Conservation (phyloP, 2,329 filamentous ascomycete genomes). For the Thelonectria blattea region DNA sequence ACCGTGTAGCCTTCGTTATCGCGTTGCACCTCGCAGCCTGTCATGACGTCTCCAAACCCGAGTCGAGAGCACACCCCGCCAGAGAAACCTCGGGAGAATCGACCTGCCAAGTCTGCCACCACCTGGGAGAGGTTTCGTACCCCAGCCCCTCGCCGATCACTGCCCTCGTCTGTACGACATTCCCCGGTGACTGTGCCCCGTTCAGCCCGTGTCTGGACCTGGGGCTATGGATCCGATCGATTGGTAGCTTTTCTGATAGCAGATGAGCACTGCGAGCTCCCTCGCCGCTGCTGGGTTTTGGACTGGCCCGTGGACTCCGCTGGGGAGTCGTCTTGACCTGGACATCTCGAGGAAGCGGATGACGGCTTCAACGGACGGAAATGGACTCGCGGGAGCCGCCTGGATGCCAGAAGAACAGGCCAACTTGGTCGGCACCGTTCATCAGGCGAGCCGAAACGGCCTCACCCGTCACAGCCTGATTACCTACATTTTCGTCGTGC, state of each 20-base stretch:
- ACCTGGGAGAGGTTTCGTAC: slow-evolving; percentile 8
- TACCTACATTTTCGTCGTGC: slow-evolving; percentile 2
- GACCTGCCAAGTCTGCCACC: slow-evolving; percentile 6
- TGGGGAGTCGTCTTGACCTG: not conserved
- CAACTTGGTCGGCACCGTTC: slow-evolving; percentile 14
- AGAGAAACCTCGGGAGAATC: slow-evolving; percentile 21
- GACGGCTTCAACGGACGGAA: slow-evolving; percentile 14
- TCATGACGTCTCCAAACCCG: not conserved
- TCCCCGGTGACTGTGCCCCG: slow-evolving; percentile 26
- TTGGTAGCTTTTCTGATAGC: slow-evolving; percentile 16
- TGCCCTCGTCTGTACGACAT: slow-evolving; percentile 24
- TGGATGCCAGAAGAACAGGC: slow-evolving; percentile 25
- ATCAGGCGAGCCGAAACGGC: slow-evolving; percentile 13
- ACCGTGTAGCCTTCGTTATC: slow-evolving; percentile 7
- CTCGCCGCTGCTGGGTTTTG: not conserved
- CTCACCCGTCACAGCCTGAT: slow-evolving; percentile 1
- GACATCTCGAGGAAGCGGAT: not conserved
- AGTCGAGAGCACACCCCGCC: slow-evolving; percentile 10
- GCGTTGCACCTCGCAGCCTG: not conserved
- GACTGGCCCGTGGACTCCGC: too few relatives aligned
- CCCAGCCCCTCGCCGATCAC: slow-evolving; percentile 26
- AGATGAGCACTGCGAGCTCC: not conserved
- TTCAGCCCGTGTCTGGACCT: slow-evolving; percentile 30
- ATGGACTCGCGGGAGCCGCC: slow-evolving; percentile 4
- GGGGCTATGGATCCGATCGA: slow-evolving; percentile 28